phyloP scores from a whole-genome alignment of 73 alveolate genomes.

The Stentor roeselii region DNA sequence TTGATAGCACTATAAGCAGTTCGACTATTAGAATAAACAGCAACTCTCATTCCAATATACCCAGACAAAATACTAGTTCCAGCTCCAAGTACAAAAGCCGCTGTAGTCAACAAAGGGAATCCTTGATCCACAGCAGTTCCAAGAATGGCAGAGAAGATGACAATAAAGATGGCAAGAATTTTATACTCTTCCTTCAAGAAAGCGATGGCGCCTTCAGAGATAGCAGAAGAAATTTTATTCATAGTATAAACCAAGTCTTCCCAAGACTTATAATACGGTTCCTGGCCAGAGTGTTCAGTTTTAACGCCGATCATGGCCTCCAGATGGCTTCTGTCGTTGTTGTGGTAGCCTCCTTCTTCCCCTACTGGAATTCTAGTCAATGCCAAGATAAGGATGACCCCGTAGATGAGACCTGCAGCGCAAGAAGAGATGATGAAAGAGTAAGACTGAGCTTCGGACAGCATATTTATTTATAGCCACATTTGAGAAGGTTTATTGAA shows the following conservation, averaged over 20 bases:
- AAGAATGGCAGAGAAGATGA: slow-evolving; percentile 58
- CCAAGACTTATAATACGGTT: neutral
- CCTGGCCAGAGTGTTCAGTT: slow-evolving; percentile 5
- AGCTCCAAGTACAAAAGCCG: slow-evolving; percentile 76
- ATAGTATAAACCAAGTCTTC: neutral
- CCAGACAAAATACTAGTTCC: slow-evolving; percentile 67
- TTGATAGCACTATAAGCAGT: slow-evolving; percentile 51
- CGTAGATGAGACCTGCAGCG: neutral
- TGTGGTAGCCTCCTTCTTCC: neutral
- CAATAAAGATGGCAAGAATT: slow-evolving; percentile 53
- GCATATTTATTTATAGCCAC: too few relatives aligned
- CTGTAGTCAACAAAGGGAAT: slow-evolving; percentile 67
- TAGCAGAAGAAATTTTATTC: neutral
- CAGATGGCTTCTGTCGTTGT: neutral
- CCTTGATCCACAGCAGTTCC: slow-evolving; percentile 62
- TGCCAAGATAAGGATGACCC: neutral
- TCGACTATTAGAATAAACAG: slow-evolving; percentile 72
- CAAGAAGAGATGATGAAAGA: slow-evolving; percentile 1
- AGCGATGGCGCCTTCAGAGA: slow-evolving; percentile 70
- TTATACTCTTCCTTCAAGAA: slow-evolving; percentile 76
- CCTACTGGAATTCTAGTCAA: slow-evolving; percentile 7
- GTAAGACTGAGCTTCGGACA: too few relatives aligned
- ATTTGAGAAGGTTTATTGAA: too few relatives aligned
- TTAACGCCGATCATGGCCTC: neutral
- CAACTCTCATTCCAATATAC: slow-evolving; percentile 82